Base-by-base conservation (phyloP, 163 green algal genomes). In the Coccomyxa subellipsoidea region DNA sequence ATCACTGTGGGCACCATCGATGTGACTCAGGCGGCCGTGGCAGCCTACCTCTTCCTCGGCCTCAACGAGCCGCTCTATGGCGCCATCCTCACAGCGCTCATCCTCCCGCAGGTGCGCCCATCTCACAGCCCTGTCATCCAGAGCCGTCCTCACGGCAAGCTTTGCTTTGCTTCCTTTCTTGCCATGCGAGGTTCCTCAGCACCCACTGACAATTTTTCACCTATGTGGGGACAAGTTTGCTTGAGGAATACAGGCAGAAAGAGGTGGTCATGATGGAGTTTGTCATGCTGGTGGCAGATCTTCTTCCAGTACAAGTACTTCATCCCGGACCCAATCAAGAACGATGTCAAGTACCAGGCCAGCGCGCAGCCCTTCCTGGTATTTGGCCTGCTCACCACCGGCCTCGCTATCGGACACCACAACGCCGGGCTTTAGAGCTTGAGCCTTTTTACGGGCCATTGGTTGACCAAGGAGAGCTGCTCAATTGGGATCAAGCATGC, bases 311-410 rank as follows among this genome's bases (percentile, higher is more conserved):
- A 92, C 86, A 96, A 96, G 90, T 98, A 95, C 91, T 98, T 99
- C 87, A 88, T 99, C 76, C 94, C 94, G 15, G 96, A 99, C 88
- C 96, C 96, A 38, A 94, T 99, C 81, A 93, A 94, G 78, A 98
- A 99, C 81, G 96, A 99, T 85, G 96, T 99, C 79, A 97, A 97
- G 89, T 99, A 99, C 89, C 96, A 99, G 80, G 90, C 92, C 69
- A 85, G 81, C 69, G 94, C 94, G 59, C 96, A 99, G 88, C 96
- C 96, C 29, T 99, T 99, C 92, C 90, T 99, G 0, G 96, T 99
- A 7, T 98, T 99, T 87, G 96, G 96, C 39, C 90, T 99, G 34
- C 90, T 99, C 73, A 98, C 94, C 25, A 98, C 96, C 39, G 96
- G 93, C 4, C 89, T 99, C 82, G 94, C 93, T 15, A 94, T 98